These are phyloP conservation scores for Claviceps paspali DNA, from an alignment of 2,329 filamentous ascomycete species.

Conservation along the genomic window DNA sequence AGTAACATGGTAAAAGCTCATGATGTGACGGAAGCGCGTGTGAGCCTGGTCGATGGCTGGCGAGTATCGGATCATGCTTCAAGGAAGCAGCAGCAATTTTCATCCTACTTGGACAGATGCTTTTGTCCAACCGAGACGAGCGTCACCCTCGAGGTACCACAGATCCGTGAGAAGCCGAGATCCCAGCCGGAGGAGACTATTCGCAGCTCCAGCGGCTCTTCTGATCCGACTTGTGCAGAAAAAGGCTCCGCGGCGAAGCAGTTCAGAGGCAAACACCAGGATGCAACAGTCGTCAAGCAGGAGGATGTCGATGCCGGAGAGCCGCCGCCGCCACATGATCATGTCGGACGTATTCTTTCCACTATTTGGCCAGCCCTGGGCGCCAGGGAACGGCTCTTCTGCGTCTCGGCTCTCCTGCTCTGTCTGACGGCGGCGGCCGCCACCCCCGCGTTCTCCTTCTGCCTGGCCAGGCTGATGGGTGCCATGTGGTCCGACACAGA, in stretches of 20 bases:
- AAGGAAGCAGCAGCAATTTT: constrained; percentile 3
- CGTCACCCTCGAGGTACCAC: neutral
- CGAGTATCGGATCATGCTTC: neutral
- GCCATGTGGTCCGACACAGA: constrained; percentile 47
- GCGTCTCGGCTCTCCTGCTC: constrained; percentile 45
- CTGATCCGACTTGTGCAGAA: neutral
- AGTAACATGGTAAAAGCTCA: neutral
- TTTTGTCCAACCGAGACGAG: neutral
- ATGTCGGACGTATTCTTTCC: constrained; percentile 13
- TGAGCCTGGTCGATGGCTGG: constrained; percentile 26
- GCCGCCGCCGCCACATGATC: neutral
- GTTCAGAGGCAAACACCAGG: neutral
- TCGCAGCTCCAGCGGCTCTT: neutral
- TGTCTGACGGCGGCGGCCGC: constrained; percentile 49
- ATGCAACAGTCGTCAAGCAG: too few species aligned
- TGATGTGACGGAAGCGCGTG: constrained; percentile 42
- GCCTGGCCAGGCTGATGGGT: constrained; percentile 56
- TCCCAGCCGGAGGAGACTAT: neutral
- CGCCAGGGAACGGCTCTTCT: constrained; percentile 30
- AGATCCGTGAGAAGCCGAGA: neutral
- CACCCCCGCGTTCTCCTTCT: constrained; percentile 61
- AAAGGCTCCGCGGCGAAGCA: neutral
- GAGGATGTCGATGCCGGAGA: neutral
- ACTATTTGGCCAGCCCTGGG: constrained; percentile 57
- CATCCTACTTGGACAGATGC: constrained; percentile 2